Percentiles rank a stretch among this genome's conserved stretches.
These are phyloP conservation scores for Trichocomaceae sp. DNA, from an alignment of 2,329 filamentous ascomycete species.

Conservation along the genomic window DNA sequence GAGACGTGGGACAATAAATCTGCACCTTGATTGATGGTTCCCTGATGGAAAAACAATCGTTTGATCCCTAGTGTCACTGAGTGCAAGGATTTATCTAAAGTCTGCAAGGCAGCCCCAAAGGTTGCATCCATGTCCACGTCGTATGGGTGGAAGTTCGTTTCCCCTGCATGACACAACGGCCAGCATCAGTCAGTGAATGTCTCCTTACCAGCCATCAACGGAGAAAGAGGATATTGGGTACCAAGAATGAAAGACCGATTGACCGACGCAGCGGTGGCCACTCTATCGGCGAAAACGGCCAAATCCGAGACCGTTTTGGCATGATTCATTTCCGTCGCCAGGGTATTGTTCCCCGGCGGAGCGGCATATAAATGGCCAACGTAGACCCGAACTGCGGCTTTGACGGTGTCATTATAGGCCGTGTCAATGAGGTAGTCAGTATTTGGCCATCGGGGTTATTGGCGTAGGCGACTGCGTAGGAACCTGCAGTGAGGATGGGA, in stretches of 20 bases:
- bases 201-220: not conserved
- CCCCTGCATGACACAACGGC: not conserved
- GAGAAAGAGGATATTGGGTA: not conserved
- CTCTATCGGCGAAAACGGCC: not conserved
- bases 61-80: constrained; percentile 1
- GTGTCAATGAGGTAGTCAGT: constrained; percentile 1
- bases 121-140: constrained; percentile 3
- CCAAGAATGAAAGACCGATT: constrained; percentile 1
- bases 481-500: not conserved
- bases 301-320: constrained; percentile 1
- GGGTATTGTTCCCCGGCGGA: not conserved
- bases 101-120: not conserved
- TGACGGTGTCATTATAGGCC: constrained; percentile 1
- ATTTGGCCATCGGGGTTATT: not conserved
- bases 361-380: constrained; percentile 3
- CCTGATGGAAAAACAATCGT: not conserved
- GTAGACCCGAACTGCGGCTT: not conserved
- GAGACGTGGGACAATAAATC: not conserved
- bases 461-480: not conserved
- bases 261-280: not conserved
- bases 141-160: constrained; percentile 2
- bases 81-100: not conserved
- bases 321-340: constrained; percentile 1
- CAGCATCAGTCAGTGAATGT: not conserved
- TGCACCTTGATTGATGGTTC: constrained; percentile 3